Conservation (phyloP, 2,329 filamentous ascomycete genomes). For the Cladosporium sp. region DNA sequence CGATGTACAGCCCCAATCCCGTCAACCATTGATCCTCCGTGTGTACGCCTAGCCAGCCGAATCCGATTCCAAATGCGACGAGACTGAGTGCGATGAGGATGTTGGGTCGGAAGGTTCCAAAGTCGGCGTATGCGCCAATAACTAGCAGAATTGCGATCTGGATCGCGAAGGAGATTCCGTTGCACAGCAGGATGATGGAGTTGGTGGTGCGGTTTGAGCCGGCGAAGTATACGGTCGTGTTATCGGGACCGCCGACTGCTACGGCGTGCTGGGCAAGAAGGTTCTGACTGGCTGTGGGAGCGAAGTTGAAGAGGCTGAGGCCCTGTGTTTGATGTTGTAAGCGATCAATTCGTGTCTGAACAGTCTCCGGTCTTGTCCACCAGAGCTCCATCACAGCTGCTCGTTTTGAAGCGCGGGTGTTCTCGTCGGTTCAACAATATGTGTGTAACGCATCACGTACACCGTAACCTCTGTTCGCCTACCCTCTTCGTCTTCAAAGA, state of each 20-base stretch:
- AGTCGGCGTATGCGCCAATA: conserved; percentile 57
- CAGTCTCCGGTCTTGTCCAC: too few species aligned
- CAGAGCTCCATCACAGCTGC: too few species aligned
- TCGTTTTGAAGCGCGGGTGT: too few species aligned
- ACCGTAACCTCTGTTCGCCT: too few species aligned
- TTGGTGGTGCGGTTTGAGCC: conserved; percentile 58
- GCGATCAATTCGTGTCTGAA: neutral
- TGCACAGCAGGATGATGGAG: conserved; percentile 61
- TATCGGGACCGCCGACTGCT: conserved; percentile 34
- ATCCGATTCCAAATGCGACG: conserved; percentile 60
- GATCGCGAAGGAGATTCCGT: conserved; percentile 65
- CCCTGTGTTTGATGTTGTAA: neutral
- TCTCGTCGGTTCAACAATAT: too few species aligned
- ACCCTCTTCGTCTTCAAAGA: too few species aligned
- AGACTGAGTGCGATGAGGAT: conserved; percentile 60
- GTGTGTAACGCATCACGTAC: too few species aligned
- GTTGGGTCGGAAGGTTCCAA: conserved; percentile 60
- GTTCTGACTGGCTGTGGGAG: conserved; percentile 62
- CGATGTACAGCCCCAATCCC: conserved; percentile 60
- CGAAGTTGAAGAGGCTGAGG: conserved; percentile 58
- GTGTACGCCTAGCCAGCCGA: conserved; percentile 65
- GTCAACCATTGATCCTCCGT: conserved; percentile 56
- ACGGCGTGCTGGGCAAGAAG: conserved; percentile 58
- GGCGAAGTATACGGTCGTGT: conserved; percentile 51
- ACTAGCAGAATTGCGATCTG: conserved; percentile 56